Evolutionary conservation across 2,329 filamentous ascomycete genomes (phyloP).

Genomic region (Pestalotiopsis fici): DNA sequence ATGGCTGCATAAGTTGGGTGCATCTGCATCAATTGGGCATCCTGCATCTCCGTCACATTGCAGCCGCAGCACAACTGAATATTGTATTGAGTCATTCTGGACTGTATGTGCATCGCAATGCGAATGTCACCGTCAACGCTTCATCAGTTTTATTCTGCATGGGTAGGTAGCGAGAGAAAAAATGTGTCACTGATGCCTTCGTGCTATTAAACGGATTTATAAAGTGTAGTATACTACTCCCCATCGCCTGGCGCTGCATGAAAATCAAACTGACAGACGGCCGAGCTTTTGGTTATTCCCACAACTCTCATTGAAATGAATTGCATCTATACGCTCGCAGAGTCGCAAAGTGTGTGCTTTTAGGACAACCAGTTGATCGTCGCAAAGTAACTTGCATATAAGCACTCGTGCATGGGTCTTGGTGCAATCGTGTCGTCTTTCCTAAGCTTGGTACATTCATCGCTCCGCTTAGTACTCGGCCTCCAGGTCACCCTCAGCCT

Average conservation of each 20-base stretch:
- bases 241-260: slow-evolving; percentile 23
- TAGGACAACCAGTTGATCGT: slow-evolving; percentile 16
- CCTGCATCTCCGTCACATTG: slow-evolving; percentile 3
- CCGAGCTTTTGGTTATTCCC: slow-evolving; percentile 16
- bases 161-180: neutral
- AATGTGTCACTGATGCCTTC: slow-evolving; percentile 7
- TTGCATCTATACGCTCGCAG: slow-evolving; percentile 17
- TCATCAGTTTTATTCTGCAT: neutral
- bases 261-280: slow-evolving; percentile 23
- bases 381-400: slow-evolving; percentile 15
- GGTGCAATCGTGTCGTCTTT: neutral
- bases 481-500: slow-evolving; percentile 81
- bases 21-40: slow-evolving; percentile 3
- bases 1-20: slow-evolving; percentile 5
- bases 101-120: neutral
- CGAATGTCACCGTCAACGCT: neutral
- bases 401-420: neutral
- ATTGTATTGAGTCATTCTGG: neutral
- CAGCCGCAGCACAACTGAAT: neutral
- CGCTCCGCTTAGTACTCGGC: slow-evolving; percentile 77
- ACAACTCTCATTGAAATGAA: slow-evolving; percentile 20
- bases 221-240: slow-evolving; percentile 31
- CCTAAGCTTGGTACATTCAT: slow-evolving; percentile 17
- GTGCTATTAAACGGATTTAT: slow-evolving; percentile 35
- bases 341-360: slow-evolving; percentile 16